Percentiles rank a stretch among this genome's conserved stretches.
These are phyloP conservation scores for Margaritispora aquatica DNA, from an alignment of 495 filamentous ascomycete species.

Conservation along the genomic window DNA sequence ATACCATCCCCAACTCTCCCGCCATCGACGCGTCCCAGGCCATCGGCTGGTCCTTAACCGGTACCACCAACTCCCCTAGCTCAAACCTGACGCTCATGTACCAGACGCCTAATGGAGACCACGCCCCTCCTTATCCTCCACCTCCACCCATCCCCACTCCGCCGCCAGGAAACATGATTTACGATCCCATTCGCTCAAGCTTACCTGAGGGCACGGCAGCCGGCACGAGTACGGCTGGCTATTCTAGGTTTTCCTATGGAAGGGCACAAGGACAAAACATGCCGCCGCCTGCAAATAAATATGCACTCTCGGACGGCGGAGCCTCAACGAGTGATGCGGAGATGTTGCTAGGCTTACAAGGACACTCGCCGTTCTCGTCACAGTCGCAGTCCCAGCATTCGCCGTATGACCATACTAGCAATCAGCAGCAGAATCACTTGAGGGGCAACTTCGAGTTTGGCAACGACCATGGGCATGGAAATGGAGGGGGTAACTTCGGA, in stretches of 20 bases:
- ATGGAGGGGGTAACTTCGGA: constrained; percentile 12
- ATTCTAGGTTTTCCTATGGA: constrained; percentile 31
- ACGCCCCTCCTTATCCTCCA: constrained; percentile 18
- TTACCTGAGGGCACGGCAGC: constrained; percentile 34
- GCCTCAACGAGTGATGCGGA: constrained; percentile 24
- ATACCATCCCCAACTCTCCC: constrained; percentile 23
- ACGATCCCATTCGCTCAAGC: constrained; percentile 44
- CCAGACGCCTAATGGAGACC: constrained; percentile 36
- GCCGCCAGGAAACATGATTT: constrained; percentile 44
- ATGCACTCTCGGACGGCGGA: constrained; percentile 5
- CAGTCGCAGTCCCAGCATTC: constrained; percentile 12
- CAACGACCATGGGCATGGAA: background rate
- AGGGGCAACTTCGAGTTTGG: constrained; percentile 29
- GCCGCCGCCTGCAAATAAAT: constrained; percentile 22
- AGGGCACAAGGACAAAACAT: constrained; percentile 25
- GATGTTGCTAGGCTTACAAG: constrained; percentile 26
- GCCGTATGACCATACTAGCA: constrained; percentile 23
- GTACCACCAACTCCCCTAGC: constrained; percentile 75
- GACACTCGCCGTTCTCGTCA: constrained; percentile 21
- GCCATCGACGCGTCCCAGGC: constrained; percentile 29
- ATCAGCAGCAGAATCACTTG: constrained; percentile 25
- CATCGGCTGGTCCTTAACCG: constrained; percentile 69
- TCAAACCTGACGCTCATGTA: constrained; percentile 71
- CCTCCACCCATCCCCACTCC: constrained; percentile 16
- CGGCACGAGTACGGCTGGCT: constrained; percentile 33